Base-by-base conservation (phyloP, 2,329 filamentous ascomycete species). In the Cytospora mali region DNA sequence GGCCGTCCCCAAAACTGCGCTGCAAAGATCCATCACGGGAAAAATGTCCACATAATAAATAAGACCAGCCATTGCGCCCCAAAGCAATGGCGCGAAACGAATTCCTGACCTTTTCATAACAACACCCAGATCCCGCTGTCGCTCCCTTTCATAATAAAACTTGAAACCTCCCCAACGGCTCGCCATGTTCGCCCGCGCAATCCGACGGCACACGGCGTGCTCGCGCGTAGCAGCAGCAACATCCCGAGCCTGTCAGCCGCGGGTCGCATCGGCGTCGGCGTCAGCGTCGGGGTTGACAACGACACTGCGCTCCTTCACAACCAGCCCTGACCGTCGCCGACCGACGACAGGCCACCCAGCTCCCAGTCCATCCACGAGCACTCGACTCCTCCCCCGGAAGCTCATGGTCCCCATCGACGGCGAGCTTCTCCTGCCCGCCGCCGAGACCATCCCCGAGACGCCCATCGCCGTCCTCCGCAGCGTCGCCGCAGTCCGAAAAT, bases 401-500 rank as follows among this genome's bases (percentile, higher is more conserved):
- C 61, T 58, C 56, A 33, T 54, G 33, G 46, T 59, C 56, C 58
- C 63, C 28, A 29, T 33, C 56, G 33, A 57, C 16, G 42, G 55
- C 29, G 46, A 68, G 68, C 57, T 67, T 59, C 46, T 60, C 60
- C 54, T 64, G 64, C 62, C 58, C 33, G 63, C 58, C 39, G 67
- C 67, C 68, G 81, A 83, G 65, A 82, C 77, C 3, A 78, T 88
- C 62, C 81, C 86, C 11, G 80, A 80, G 39, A 81, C 83, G 5
- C 77, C 81, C 4, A 89, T 92, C 67, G 85, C 85, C 65, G 76
- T 97, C 70, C 90, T 96, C 73, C 91, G 91, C 69, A 84, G 91
- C 74, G 87, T 95, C 64, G 79, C 87, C 25, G 80, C 85, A 13
- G 80, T 96, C 51, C 90, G 92, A 33, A 74, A 81, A 69, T 89